Conservation (phyloP, 768 basidiomycete species). For the Tricholoma matsutake region DNA sequence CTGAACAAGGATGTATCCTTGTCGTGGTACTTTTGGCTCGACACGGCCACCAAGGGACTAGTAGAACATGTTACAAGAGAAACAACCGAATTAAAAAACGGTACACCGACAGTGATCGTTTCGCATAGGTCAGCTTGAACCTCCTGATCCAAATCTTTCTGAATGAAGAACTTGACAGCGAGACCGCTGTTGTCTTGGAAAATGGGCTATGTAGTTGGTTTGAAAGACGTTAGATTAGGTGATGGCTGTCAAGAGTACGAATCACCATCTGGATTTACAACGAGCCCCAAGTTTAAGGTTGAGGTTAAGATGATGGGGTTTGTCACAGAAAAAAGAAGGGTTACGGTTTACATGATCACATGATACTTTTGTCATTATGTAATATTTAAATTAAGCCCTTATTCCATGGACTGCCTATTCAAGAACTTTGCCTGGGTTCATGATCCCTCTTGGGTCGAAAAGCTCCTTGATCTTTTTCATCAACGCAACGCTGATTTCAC, state of each 20-base stretch:
- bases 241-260: neutral
- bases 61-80: constrained; percentile 5
- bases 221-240: neutral
- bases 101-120: constrained; percentile 57
- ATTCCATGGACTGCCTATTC: constrained; percentile 23
- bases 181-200: constrained; percentile 68
- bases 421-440: constrained; percentile 89
- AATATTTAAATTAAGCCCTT: constrained; percentile 17
- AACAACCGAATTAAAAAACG: neutral
- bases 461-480: constrained; percentile 89
- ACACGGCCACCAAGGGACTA: constrained; percentile 76
- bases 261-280: constrained; percentile 14
- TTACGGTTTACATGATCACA: constrained; percentile 27
- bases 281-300: constrained; percentile 51
- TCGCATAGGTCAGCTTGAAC: constrained; percentile 71
- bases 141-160: constrained; percentile 70
- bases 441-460: constrained; percentile 88
- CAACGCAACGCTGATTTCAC: constrained; percentile 69
- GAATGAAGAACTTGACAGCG: constrained; percentile 80
- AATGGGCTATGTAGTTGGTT: constrained; percentile 46
- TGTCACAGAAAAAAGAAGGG: constrained; percentile 25
- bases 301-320: constrained; percentile 30
- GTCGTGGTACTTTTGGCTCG: constrained; percentile 73
- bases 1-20: constrained; percentile 71
- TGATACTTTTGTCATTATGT: constrained; percentile 14